phyloP scores from a whole-genome alignment of 1,284 basidiomycete species.

The Rhodotorula sp. region DNA sequence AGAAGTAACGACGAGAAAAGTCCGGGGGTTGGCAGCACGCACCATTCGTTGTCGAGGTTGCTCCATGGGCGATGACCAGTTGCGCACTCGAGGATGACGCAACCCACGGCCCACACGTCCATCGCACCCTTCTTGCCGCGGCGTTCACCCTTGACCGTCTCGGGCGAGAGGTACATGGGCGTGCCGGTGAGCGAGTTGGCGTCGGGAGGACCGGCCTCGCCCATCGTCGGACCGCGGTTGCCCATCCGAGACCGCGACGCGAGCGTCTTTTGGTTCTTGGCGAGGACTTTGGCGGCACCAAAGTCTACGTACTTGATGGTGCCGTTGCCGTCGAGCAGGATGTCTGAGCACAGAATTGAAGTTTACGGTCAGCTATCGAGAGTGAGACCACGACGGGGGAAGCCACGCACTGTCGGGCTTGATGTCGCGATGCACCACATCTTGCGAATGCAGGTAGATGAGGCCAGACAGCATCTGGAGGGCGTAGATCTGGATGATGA shows the following conservation, averaged over 20 bases:
- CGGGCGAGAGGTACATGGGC: constrained; percentile 99
- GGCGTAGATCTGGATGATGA: constrained; percentile 91
- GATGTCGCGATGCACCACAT: constrained; percentile 94
- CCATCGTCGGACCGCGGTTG: constrained; percentile 17
- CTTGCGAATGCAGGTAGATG: constrained; percentile 86
- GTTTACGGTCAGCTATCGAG: neutral
- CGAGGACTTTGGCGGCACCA: constrained; percentile 95
- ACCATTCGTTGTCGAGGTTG: constrained; percentile 99
- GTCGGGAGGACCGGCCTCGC: constrained; percentile 39
- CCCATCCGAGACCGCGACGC: constrained; percentile 59
- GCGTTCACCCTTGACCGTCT: constrained; percentile 79
- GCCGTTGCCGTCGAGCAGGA: constrained; percentile 84
- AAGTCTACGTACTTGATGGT: constrained; percentile 99
- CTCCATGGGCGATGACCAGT: constrained; percentile 98
- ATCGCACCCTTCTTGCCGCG: constrained; percentile 85
- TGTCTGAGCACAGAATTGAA: constrained; percentile 60
- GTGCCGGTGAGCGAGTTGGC: constrained; percentile 79
- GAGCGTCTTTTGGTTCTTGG: constrained; percentile 85
- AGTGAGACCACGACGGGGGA: neutral
- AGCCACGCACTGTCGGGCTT: constrained; percentile 88
- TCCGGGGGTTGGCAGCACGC: constrained; percentile 48
- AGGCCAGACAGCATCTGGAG: constrained; percentile 96
- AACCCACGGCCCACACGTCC: constrained; percentile 97
- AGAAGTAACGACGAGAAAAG: neutral
- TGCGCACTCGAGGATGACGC: constrained; percentile 92